Base-by-base conservation (phyloP, 2,329 filamentous ascomycete species). In the Monilinia fructicola region DNA sequence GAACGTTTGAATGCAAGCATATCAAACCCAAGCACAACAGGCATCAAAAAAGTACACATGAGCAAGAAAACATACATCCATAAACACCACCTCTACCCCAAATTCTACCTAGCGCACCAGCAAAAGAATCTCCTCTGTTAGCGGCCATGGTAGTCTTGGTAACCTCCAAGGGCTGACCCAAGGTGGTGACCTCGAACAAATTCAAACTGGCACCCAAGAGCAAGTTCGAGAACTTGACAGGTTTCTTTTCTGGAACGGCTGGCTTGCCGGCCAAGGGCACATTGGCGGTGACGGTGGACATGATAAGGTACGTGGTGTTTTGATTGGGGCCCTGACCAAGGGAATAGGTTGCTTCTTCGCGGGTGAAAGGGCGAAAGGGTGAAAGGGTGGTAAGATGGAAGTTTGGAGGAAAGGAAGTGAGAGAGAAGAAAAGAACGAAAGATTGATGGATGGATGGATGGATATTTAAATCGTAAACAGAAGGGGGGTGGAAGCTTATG, bases 121-220 rank as follows among this genome's bases (percentile, higher is more conserved):
- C 83, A 82, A 99, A 95, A 80, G 87, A 89, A 80, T 98, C 94
- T 76, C 87, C 85, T 81, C 95, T 90, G 83, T 99, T 95, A 74
- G 95, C 95, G 77, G 95, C 95, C 92, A 99, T 98, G 80, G 95
- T 98, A 77, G 95, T 99, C 91, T 99, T 99, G 85, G 91, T 87
- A 81, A 99, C 95, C 86, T 99, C 95, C 80, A 99, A 86, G 73
- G 95, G 95, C 87, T 96, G 85, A 73, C 82, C 82, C 72, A 85
- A 79, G 67, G 84, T 85, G 71, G 83, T 86, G 78, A 90, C 84
- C 69, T 76, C 75, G 70, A 77, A 77, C 71, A 77, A 70, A 68
- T 77, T 77, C 66, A 77, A 70, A 46, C 74, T 72, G 64, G 76
- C 76, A 67, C 76, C 75, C 68, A 77, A 87, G 77, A 99, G 84